These are phyloP conservation scores for Neurospora sp. DNA, from an alignment of 495 filamentous ascomycete genomes.

Conservation along the genomic window DNA sequence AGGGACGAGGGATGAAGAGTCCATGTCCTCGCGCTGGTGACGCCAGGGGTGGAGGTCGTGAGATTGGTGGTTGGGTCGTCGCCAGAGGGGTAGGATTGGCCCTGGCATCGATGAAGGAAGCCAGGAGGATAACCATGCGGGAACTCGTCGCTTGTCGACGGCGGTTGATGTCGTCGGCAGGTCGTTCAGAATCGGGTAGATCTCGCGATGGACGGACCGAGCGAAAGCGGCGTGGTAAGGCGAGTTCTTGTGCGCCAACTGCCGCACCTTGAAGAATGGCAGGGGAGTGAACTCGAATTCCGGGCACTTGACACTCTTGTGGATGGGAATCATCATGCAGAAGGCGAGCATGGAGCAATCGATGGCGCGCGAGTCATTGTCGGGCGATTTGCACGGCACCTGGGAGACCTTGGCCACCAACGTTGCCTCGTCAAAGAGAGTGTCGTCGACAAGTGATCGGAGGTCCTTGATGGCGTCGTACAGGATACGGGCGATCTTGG, in stretches of 20 bases:
- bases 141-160: conserved; percentile 1
- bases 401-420: conserved; percentile 27
- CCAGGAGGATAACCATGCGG: not conserved
- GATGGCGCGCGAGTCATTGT: conserved; percentile 12
- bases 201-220: conserved; percentile 34
- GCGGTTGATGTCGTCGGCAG: conserved; percentile 25
- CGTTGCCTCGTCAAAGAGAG: conserved; percentile 33
- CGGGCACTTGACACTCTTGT: conserved; percentile 20
- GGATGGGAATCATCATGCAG: conserved; percentile 35
- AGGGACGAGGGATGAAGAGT: conserved; percentile 1
- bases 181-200: conserved; percentile 28
- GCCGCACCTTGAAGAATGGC: conserved; percentile 40
- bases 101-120: not conserved
- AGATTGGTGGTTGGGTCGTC: conserved; percentile 3
- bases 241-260: conserved; percentile 34
- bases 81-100: not conserved
- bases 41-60: not conserved
- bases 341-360: conserved; percentile 33
- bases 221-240: conserved; percentile 34
- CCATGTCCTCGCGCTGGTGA: not conserved
- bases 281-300: conserved; percentile 36
- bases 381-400: conserved; percentile 27
- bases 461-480: conserved; percentile 27
- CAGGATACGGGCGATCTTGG: conserved; percentile 27
- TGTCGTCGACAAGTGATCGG: conserved; percentile 27